These are phyloP conservation scores for Taphrina populina DNA, from an alignment of 1,139 yeast species.

Conservation along the genomic window DNA sequence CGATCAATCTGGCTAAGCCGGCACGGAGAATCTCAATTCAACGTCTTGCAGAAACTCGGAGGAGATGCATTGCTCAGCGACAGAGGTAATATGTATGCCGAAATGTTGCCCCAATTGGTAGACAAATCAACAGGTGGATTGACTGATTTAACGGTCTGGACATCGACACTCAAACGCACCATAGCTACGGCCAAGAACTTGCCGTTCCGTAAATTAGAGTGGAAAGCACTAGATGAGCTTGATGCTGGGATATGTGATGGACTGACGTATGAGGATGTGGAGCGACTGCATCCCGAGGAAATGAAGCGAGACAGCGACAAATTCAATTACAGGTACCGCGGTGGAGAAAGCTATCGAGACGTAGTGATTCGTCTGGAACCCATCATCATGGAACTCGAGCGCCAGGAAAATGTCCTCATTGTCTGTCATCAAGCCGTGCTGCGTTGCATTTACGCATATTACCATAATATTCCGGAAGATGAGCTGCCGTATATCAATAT, in stretches of 20 bases:
- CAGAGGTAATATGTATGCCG: constrained; percentile 83
- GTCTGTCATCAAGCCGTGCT: constrained; percentile 97
- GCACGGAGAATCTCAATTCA: constrained; percentile 92
- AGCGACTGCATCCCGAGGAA: constrained; percentile 82
- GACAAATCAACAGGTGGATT: constrained; percentile 68
- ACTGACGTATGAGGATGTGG: constrained; percentile 83
- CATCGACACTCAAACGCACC: constrained; percentile 86
- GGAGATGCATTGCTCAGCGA: constrained; percentile 88
- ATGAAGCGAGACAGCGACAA: constrained; percentile 96
- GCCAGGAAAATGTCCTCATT: constrained; percentile 91
- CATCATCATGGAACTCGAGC: constrained; percentile 94
- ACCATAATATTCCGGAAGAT: constrained; percentile 97
- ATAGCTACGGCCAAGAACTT: constrained; percentile 86
- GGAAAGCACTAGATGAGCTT: constrained; percentile 96
- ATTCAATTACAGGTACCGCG: constrained; percentile 74
- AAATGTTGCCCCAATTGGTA: constrained; percentile 76
- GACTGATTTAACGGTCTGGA: constrained; percentile 85
- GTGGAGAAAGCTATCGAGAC: constrained; percentile 95
- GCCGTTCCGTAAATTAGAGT: constrained; percentile 78
- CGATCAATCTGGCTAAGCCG: constrained; percentile 89
- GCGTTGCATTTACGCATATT: constrained; percentile 93
- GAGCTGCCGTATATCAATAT: constrained; percentile 99
- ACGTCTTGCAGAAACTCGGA: constrained; percentile 90
- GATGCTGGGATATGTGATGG: constrained; percentile 99
- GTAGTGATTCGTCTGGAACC: constrained; percentile 94